Conservation (phyloP, 1,284 basidiomycete species). For the Ganoderma lingzhi region DNA sequence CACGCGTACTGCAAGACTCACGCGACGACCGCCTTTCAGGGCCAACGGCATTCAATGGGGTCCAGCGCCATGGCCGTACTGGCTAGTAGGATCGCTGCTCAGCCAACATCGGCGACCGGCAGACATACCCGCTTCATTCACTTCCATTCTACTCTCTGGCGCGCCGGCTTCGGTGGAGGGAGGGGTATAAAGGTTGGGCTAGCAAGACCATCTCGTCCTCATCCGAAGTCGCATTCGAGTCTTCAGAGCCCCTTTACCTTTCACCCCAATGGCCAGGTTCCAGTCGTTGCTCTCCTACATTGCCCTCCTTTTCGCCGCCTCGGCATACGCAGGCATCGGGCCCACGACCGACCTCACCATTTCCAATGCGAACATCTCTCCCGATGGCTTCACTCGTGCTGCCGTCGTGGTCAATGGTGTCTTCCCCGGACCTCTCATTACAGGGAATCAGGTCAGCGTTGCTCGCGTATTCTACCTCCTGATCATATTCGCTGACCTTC, state of each 20-base stretch:
- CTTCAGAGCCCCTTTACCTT: constrained; percentile 4
- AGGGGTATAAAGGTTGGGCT: constrained; percentile 23
- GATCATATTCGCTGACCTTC: background rate
- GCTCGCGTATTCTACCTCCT: background rate
- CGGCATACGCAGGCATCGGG: constrained; percentile 29
- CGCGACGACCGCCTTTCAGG: constrained; percentile 31
- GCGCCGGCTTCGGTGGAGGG: constrained; percentile 7
- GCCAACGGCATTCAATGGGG: constrained; percentile 16
- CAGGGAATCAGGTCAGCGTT: constrained; percentile 31
- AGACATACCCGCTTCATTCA: background rate
- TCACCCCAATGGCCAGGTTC: constrained; percentile 25
- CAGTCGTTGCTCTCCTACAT: constrained; percentile 26
- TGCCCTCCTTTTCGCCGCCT: constrained; percentile 20
- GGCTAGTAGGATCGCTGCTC: constrained; percentile 8
- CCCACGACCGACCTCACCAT: constrained; percentile 35
- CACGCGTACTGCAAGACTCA: constrained; percentile 22
- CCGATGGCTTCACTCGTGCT: constrained; percentile 35
- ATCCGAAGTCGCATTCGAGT: constrained; percentile 24
- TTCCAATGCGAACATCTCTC: constrained; percentile 32
- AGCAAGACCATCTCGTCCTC: background rate
- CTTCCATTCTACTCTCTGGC: background rate
- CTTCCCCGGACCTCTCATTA: constrained; percentile 40
- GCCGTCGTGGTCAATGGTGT: constrained; percentile 36
- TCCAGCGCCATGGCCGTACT: constrained; percentile 10
- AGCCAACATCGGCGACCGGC: background rate